phyloP scores from a whole-genome alignment of 805 yeast species.

The Candida argentea region DNA sequence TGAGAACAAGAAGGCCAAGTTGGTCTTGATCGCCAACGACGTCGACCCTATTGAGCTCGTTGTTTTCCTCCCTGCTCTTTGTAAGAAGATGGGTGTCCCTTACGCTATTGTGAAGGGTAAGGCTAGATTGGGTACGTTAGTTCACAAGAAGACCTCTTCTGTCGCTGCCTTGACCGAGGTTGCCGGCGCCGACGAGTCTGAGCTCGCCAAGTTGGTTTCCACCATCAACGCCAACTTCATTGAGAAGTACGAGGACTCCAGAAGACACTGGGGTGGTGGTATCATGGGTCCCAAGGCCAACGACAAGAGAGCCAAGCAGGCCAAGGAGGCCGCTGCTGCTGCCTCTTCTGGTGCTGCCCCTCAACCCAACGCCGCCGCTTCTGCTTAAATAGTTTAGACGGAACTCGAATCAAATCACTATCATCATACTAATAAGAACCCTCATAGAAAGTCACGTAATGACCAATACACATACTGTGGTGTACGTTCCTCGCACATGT shows the following conservation, averaged over 20 bases:
- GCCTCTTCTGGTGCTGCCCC: slow-evolving; percentile 6
- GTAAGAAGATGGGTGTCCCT: slow-evolving; percentile 99
- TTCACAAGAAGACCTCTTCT: slow-evolving; percentile 95
- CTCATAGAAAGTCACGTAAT: no score
- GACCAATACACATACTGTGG: no score
- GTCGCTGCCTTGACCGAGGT: slow-evolving; percentile 98
- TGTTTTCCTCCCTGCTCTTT: slow-evolving; percentile 94
- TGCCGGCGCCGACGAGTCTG: slow-evolving; percentile 87
- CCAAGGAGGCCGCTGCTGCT: slow-evolving; percentile 40
- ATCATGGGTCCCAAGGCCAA: slow-evolving; percentile 90
- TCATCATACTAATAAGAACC: no score
- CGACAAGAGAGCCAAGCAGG: slow-evolving; percentile 73
- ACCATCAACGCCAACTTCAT: slow-evolving; percentile 89
- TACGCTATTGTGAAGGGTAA: slow-evolving; percentile 97
- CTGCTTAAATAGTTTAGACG: no score
- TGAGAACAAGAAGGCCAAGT: slow-evolving; percentile 98
- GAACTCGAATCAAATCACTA: no score
- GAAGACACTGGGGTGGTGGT: slow-evolving; percentile 99
- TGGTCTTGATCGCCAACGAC: slow-evolving; percentile 95
- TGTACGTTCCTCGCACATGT: no score
- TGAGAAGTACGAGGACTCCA: slow-evolving; percentile 89
- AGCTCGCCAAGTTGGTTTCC: slow-evolving; percentile 84
- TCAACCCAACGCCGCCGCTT: not conserved
- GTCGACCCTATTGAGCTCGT: slow-evolving; percentile 99
- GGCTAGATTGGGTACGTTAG: slow-evolving; percentile 96